A percentile compares a stretch with the other conserved stretches of the same genome.
Evolutionary conservation across 2,329 filamentous ascomycete species (phyloP).

Genomic region (Arthrobotrys sphaeroides): DNA sequence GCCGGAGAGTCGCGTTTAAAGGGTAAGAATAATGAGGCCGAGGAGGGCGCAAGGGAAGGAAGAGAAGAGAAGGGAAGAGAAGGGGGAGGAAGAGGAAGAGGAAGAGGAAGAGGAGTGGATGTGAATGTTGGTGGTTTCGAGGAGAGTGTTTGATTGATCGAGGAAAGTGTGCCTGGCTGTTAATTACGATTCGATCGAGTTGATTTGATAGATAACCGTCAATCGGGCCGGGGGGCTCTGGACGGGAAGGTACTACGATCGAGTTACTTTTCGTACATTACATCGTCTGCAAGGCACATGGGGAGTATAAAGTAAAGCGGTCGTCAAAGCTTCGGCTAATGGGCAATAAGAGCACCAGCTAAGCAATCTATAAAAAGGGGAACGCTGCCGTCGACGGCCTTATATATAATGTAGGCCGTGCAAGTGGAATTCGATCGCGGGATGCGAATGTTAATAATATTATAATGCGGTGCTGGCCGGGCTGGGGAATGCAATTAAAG

Average conservation of each 20-base stretch:
- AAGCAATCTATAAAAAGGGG: background rate
- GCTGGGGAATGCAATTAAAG: too few species aligned
- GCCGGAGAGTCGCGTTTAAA: conserved; percentile 14
- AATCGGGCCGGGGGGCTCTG: background rate
- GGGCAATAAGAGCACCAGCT: background rate
- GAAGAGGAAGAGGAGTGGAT: background rate
- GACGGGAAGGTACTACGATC: too few species aligned
- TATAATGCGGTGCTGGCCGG: too few species aligned
- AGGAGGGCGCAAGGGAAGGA: background rate
- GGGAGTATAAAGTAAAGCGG: too few species aligned
- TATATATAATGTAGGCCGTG: too few species aligned
- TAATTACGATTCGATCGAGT: background rate
- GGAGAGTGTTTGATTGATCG: conserved; percentile 21
- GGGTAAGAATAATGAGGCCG: background rate
- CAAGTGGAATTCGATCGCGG: too few species aligned
- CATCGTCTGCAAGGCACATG: too few species aligned
- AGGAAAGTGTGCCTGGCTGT: background rate
- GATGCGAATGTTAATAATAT: background rate
- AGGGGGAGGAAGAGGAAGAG: background rate
- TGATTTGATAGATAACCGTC: conserved; percentile 14
- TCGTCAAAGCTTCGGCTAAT: too few species aligned
- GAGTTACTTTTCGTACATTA: too few species aligned
- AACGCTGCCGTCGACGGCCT: too few species aligned
- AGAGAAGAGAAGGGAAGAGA: background rate
- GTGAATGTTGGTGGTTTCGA: conserved; percentile 21